Base-by-base conservation (phyloP, 257 asterid genomes). In the Solanum paucissectum region DNA sequence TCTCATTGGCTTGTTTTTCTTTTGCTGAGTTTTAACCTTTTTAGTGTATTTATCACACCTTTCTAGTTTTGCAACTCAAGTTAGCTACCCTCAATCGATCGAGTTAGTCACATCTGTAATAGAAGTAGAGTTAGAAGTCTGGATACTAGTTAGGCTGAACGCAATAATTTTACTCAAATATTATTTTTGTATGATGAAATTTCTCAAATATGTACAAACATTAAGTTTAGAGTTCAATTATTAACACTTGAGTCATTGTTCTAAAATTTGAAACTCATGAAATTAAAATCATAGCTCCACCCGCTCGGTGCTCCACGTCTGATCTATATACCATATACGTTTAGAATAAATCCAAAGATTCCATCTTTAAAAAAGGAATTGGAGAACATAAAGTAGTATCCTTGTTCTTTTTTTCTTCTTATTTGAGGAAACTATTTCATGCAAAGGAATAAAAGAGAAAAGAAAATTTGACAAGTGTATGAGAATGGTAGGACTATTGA, bases 401-500 rank as follows among this genome's bases (percentile, higher is more conserved):
- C 58, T 77, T 1, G 1, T 27, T 27, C 16, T 8, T 79, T 27
- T 27, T 27, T 44, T 27, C 12, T 27, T 81, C 18, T 46, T 81
- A 46, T 81, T 81, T 46, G 27, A 81, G 40, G 40, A 27, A 77
- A 25, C 66, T 44, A 21, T 44, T 27, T 79, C 84, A 25, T 42
- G 37, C 84, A 79, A 44, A 27, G 38, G 66, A 16, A 44, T 25
- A 40, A 79, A 79, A 2, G 14, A 79, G n/a, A 79, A 27, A 44
- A 9, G 7, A 14, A 29, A 0, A 20, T 27, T 62, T 27, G 68
- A 34, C 13, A n/a, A 42, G 52, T 75, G 40, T 81, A 46, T 81
- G 85, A 81, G 27, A 46, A 44, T 46, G 66, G 85, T 27, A 46
- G 85, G 85, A 81, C 69, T 12, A 68, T 12, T 16, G 85, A 81